These are phyloP conservation scores for Avicennia marina DNA, from an alignment of 257 asterid genomes.

Conservation along the genomic window DNA sequence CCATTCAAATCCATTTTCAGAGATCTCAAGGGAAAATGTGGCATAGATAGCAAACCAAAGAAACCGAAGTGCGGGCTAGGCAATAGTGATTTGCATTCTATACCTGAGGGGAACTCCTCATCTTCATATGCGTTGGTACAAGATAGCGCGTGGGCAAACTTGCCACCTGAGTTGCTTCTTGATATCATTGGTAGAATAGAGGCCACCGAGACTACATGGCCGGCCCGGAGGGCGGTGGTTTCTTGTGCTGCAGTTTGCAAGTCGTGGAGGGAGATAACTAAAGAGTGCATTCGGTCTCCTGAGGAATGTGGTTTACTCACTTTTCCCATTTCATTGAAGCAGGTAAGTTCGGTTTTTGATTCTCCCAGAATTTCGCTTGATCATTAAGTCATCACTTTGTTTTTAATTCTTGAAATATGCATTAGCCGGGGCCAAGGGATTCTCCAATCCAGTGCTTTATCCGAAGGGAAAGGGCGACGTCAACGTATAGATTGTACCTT, in stretches of 20 bases:
- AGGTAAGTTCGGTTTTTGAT: slow-evolving; percentile 26
- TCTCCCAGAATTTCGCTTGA: not conserved
- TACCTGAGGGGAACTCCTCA: slow-evolving; percentile 31
- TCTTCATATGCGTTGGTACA: slow-evolving; percentile 21
- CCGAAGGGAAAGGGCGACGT: slow-evolving; percentile 65
- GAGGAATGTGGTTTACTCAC: slow-evolving; percentile 68
- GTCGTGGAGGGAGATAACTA: slow-evolving; percentile 61
- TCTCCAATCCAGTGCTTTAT: slow-evolving; percentile 69
- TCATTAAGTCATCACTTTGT: not conserved
- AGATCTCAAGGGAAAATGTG: slow-evolving; percentile 27
- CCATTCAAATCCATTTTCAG: slow-evolving; percentile 26
- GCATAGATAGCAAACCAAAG: slow-evolving; percentile 28
- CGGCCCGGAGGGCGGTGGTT: slow-evolving; percentile 50
- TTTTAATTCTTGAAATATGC: slow-evolving; percentile 9
- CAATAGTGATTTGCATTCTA: slow-evolving; percentile 30
- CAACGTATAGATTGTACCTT: slow-evolving; percentile 52
- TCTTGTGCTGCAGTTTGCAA: slow-evolving; percentile 61
- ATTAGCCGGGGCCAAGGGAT: slow-evolving; percentile 72
- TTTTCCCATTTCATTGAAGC: slow-evolving; percentile 70
- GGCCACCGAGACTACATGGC: slow-evolving; percentile 50
- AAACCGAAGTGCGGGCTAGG: slow-evolving; percentile 24
- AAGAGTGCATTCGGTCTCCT: slow-evolving; percentile 50
- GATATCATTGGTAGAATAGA: slow-evolving; percentile 54
- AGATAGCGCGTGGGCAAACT: slow-evolving; percentile 26
- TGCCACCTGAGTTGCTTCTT: slow-evolving; percentile 29